Evolutionary conservation across 768 basidiomycete genomes (phyloP).

Genomic region (Leccinum arenicola): DNA sequence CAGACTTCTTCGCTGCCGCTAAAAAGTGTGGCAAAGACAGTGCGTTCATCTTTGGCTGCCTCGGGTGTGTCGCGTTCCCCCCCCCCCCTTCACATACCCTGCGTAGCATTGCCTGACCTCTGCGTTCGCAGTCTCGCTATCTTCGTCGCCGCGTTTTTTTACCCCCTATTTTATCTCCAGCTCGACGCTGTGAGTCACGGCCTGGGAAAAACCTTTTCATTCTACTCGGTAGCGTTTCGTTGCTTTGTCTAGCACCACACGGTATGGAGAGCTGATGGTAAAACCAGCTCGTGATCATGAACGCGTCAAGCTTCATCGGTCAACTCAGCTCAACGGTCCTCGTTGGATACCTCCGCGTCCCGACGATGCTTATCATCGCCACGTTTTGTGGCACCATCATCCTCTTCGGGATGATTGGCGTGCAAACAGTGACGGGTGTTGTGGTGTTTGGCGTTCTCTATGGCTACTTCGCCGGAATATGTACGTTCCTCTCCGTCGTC

Average conservation of each 20-base stretch:
- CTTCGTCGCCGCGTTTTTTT: slow-evolving; percentile 45
- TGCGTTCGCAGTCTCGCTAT: slow-evolving; percentile 21
- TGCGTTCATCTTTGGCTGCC: slow-evolving; percentile 28
- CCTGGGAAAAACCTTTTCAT: slow-evolving; percentile 46
- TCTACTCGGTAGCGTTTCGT: slow-evolving; percentile 49
- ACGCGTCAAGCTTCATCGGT: slow-evolving; percentile 52
- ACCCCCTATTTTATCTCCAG: slow-evolving; percentile 61
- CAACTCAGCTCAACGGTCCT: slow-evolving; percentile 49
- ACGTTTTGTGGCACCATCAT: slow-evolving; percentile 37
- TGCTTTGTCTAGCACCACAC: background rate
- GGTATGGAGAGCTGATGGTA: background rate
- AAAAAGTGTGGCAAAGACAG: slow-evolving; percentile 25
- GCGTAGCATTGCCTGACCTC: background rate
- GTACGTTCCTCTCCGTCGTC: slow-evolving; percentile 22
- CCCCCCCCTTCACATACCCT: background rate
- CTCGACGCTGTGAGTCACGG: slow-evolving; percentile 49
- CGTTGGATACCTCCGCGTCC: slow-evolving; percentile 41
- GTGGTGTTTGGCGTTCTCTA: slow-evolving; percentile 44
- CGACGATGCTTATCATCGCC: slow-evolving; percentile 36
- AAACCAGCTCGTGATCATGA: slow-evolving; percentile 52
- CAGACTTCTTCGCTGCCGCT: slow-evolving; percentile 19
- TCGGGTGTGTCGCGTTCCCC: background rate
- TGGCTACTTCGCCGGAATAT: slow-evolving; percentile 52
- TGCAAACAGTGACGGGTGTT: slow-evolving; percentile 38
- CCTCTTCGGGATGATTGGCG: slow-evolving; percentile 47